Evolutionary conservation across 257 asterid species (phyloP).

Genomic region (Marsdenia floribunda): DNA sequence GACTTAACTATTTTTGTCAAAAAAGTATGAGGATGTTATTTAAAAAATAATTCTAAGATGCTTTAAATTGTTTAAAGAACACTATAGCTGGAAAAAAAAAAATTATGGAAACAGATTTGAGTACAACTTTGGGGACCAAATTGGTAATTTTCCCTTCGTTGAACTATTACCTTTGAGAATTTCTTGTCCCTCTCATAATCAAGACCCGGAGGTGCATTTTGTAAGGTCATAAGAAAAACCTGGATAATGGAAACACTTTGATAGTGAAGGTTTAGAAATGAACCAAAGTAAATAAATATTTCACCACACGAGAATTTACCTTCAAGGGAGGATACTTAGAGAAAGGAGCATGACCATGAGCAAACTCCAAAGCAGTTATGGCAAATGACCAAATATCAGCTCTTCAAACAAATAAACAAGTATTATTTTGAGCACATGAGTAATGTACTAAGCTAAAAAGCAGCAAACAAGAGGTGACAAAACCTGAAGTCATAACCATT

Average conservation of each 20-base stretch:
- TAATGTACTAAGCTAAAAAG: constrained; percentile 6
- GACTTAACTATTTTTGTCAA: too few species aligned
- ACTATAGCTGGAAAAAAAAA: too few species aligned
- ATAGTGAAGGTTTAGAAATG: constrained; percentile 3
- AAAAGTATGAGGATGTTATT: too few species aligned
- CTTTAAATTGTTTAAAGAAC: too few species aligned
- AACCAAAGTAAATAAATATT: constrained; percentile 2
- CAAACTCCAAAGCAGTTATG: constrained; percentile 98
- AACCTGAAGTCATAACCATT: constrained; percentile 98
- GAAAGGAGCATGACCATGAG: constrained; percentile 99
- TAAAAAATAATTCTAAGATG: too few species aligned
- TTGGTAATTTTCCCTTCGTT: too few species aligned
- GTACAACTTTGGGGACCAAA: too few species aligned
- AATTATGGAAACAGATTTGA: too few species aligned
- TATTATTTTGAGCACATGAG: background rate
- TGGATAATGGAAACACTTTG: constrained; percentile 22
- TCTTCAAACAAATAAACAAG: constrained; percentile 32
- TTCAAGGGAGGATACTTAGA: constrained; percentile 98
- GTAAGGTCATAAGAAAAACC: constrained; percentile 98
- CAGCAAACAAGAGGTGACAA: constrained; percentile 27
- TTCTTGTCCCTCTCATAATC: constrained; percentile 94
- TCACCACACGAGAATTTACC: constrained; percentile 36
- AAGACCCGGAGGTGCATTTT: constrained; percentile 99
- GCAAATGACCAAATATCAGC: constrained; percentile 99
- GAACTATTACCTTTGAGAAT: constrained; percentile 75